Evolutionary conservation across 139 green algal genomes (phyloP).

Genomic region (Yamagishiella unicocca): DNA sequence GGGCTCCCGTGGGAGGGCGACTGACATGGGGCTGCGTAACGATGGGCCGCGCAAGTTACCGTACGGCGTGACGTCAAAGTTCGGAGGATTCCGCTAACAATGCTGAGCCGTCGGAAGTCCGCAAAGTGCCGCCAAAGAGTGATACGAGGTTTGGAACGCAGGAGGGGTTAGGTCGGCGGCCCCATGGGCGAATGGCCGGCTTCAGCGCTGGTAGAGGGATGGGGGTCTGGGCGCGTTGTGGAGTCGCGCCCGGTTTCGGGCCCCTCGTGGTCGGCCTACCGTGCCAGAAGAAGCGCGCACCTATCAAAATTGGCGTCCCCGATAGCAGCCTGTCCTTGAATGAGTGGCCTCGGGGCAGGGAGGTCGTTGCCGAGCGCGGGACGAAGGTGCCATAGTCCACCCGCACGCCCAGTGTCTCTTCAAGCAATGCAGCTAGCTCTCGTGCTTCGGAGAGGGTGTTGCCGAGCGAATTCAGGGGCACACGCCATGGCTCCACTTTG

Average conservation of each 20-base stretch:
- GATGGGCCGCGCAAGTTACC: background rate
- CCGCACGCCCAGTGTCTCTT: constrained; percentile 58
- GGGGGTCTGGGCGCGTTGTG: background rate
- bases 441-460: constrained; percentile 65
- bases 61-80: no score
- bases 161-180: background rate
- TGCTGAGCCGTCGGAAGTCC: background rate
- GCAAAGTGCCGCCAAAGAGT: background rate
- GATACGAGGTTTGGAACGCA: background rate
- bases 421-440: constrained; percentile 78
- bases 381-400: background rate
- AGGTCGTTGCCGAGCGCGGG: background rate
- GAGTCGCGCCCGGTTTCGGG: background rate
- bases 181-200: background rate
- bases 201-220: background rate
- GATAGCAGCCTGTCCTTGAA: background rate
- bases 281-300: background rate
- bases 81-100: no score
- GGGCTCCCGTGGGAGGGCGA: background rate
- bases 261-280: background rate
- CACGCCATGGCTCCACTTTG: constrained; percentile 37
- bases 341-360: constrained; percentile 16
- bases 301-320: constrained; percentile 27
- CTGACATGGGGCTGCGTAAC: background rate
- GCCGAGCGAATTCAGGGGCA: constrained; percentile 53